Evolutionary conservation across 2,329 filamentous ascomycete genomes (phyloP).

Genomic region (Cryphonectria nitschkei): DNA sequence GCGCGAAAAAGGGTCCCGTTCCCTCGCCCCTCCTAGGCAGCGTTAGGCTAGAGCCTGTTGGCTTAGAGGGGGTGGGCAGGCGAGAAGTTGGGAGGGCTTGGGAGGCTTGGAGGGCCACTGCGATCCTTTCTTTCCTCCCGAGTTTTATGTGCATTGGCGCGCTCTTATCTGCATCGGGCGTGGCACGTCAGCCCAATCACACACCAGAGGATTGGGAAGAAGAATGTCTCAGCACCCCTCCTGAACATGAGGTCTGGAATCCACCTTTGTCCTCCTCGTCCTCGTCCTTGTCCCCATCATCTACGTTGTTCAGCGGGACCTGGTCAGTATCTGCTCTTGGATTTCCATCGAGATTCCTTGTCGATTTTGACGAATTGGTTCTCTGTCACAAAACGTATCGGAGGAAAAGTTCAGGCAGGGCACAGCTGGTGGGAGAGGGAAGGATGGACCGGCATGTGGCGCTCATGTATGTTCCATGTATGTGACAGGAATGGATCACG

Average conservation of each 20-base stretch:
- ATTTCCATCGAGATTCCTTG: background rate
- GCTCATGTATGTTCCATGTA: constrained; percentile 9
- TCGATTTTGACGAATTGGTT: background rate
- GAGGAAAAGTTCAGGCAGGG: background rate
- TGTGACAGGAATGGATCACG: constrained; percentile 11
- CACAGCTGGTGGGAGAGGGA: background rate
- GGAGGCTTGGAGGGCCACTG: background rate
- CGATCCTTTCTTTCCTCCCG: background rate
- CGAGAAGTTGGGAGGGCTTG: background rate
- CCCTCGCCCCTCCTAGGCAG: background rate
- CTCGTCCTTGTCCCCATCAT: no score
- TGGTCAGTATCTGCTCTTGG: no score
- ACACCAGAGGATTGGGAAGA: background rate
- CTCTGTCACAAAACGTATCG: background rate
- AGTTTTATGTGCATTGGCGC: background rate
- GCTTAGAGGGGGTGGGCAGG: background rate
- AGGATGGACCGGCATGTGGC: background rate
- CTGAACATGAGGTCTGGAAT: background rate
- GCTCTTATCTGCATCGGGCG: constrained; percentile 6
- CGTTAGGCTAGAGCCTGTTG: background rate
- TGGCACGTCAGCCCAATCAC: constrained; percentile 11
- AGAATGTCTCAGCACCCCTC: constrained; percentile 5
- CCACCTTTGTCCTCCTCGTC: no score
- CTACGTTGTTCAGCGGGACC: no score
- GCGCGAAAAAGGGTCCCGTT: background rate